Evolutionary conservation across 345 rosid genomes (phyloP).

Genomic region (Sisymbrium irio): DNA sequence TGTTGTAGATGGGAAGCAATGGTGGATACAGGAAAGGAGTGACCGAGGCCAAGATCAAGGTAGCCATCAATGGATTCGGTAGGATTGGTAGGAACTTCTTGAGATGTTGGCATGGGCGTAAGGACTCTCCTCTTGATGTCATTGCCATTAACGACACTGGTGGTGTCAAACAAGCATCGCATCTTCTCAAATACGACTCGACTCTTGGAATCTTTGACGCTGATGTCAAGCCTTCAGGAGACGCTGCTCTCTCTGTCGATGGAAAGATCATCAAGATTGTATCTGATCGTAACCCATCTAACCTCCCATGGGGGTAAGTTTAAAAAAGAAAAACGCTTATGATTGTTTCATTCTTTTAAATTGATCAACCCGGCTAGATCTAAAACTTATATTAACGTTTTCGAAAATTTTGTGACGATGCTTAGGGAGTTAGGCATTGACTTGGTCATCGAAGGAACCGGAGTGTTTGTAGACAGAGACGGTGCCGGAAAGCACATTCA

Average conservation of each 20-base stretch:
- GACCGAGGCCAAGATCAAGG: slow-evolving; percentile 83
- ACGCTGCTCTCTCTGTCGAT: slow-evolving; percentile 83
- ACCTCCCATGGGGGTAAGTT: slow-evolving; percentile 87
- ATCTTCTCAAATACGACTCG: slow-evolving; percentile 96
- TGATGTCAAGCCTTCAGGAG: slow-evolving; percentile 85
- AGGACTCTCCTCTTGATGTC: slow-evolving; percentile 92
- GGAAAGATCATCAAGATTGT: slow-evolving; percentile 95
- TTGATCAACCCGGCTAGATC: not conserved
- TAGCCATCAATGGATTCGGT: slow-evolving; percentile 96
- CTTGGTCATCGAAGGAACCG: slow-evolving; percentile 94
- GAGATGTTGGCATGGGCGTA: slow-evolving; percentile 96
- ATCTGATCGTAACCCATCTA: slow-evolving; percentile 66
- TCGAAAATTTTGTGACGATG: slow-evolving; percentile 3
- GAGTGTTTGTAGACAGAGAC: slow-evolving; percentile 91
- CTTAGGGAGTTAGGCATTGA: slow-evolving; percentile 78
- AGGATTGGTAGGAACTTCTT: slow-evolving; percentile 98
- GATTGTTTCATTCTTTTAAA: not conserved
- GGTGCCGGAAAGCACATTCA: slow-evolving; percentile 94
- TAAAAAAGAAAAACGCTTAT: not conserved
- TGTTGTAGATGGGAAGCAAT: slow-evolving; percentile 56
- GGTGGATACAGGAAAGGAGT: slow-evolving; percentile 76
- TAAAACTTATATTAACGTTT: not conserved
- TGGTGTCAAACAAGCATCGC: slow-evolving; percentile 94
- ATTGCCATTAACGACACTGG: slow-evolving; percentile 84
- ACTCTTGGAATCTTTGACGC: slow-evolving; percentile 93